Percentiles rank a stretch among this genome's conserved stretches.
These are phyloP conservation scores for Macroventuria anomochaeta DNA, from an alignment of 2,329 filamentous ascomycete genomes.

Conservation along the genomic window DNA sequence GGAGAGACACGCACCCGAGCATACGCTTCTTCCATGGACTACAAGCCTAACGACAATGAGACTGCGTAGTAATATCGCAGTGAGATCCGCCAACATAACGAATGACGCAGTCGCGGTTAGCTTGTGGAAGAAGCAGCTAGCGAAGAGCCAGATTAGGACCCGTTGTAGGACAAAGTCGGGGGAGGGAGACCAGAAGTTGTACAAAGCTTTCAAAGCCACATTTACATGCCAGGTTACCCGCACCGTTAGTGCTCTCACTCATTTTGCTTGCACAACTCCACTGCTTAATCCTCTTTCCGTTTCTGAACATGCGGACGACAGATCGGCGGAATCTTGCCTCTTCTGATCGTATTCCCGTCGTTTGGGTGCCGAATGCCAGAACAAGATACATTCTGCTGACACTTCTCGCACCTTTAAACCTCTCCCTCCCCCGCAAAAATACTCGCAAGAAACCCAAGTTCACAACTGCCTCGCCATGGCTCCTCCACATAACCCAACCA, in stretches of 20 bases:
- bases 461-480: neutral
- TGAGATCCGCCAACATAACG: neutral
- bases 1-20: neutral
- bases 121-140: neutral
- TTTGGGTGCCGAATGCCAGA: neutral
- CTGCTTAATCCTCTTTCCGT: neutral
- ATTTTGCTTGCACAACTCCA: too few species aligned
- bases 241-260: neutral
- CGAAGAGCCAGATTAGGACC: neutral
- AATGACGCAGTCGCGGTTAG: neutral
- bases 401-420: too few species aligned
- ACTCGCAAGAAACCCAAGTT: neutral
- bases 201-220: constrained; percentile 5
- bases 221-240: neutral
- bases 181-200: neutral
- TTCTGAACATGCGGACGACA: neutral
- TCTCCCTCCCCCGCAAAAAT: neutral
- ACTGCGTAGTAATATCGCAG: neutral
- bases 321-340: neutral
- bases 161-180: neutral
- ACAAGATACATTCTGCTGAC: neutral
- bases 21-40: neutral
- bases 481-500: neutral
- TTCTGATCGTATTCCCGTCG: neutral
- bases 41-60: neutral